These are phyloP conservation scores for Phytopythium montanum DNA, from an alignment of 352 stramenopile species.

Conservation along the genomic window DNA sequence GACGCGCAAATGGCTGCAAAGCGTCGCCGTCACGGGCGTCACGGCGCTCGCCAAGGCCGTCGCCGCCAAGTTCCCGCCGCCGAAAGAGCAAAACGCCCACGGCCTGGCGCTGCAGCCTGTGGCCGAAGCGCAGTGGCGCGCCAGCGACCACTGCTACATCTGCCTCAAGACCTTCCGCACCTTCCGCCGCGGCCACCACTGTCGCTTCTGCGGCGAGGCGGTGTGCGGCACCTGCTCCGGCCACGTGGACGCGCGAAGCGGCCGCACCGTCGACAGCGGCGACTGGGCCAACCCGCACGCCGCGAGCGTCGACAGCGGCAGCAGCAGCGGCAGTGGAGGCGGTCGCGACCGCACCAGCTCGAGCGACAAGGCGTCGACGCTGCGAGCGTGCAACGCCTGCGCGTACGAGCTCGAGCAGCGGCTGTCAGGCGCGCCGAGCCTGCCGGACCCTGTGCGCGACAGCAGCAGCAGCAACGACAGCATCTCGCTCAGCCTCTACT, in stretches of 20 bases:
- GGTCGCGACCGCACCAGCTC: constrained; percentile 8
- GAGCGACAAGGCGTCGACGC: constrained; percentile 10
- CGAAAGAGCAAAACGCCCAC: constrained; percentile 20
- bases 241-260: constrained; percentile 55
- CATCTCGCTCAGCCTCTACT: constrained; percentile 16
- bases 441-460: constrained; percentile 9
- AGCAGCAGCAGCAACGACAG: constrained; percentile 18
- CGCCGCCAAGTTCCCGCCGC: constrained; percentile 14
- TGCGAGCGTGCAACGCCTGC: constrained; percentile 29
- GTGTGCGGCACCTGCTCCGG: constrained; percentile 61
- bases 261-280: constrained; percentile 9
- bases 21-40: constrained; percentile 30
- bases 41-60: constrained; percentile 27
- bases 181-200: constrained; percentile 56
- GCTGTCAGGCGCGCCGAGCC: constrained; percentile 13
- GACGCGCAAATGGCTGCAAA: constrained; percentile 38
- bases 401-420: constrained; percentile 28
- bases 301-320: constrained; percentile 1
- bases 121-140: constrained; percentile 46
- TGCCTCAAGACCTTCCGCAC: constrained; percentile 63
- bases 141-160: constrained; percentile 52
- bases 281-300: not conserved
- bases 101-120: constrained; percentile 29
- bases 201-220: constrained; percentile 61
- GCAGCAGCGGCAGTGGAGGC: constrained; percentile 10